These are phyloP conservation scores for Coemansia sp. DNA, from an alignment of 192 early-diverging fungal species.

Conservation along the genomic window DNA sequence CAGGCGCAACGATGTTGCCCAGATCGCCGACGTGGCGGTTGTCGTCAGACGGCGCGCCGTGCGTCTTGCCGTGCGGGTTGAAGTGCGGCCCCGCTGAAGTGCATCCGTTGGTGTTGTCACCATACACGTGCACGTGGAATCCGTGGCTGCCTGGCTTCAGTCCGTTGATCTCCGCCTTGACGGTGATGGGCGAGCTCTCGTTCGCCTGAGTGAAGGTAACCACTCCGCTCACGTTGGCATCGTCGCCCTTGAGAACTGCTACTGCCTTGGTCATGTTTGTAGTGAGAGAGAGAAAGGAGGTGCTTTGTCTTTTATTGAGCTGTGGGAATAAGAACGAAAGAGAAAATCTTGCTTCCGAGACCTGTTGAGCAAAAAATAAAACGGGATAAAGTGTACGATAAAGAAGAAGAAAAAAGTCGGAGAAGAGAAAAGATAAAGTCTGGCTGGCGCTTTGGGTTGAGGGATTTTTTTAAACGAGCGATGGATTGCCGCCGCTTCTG, in stretches of 20 bases:
- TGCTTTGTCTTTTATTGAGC: not conserved
- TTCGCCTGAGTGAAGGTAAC: slow-evolving; percentile 70
- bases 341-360: not conserved
- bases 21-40: slow-evolving; percentile 88
- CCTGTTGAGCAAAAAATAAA: not conserved
- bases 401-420: not conserved
- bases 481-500: not conserved
- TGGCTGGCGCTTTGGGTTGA: not conserved
- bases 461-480: not conserved
- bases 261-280: slow-evolving; percentile 81
- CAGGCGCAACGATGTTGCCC: slow-evolving; percentile 72
- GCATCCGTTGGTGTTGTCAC: slow-evolving; percentile 78
- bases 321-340: slow-evolving; percentile 1
- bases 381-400: not conserved
- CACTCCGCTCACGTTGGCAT: slow-evolving; percentile 64
- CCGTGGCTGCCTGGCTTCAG: slow-evolving; percentile 76
- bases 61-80: slow-evolving; percentile 76
- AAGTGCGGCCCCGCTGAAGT: slow-evolving; percentile 84
- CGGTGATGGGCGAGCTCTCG: slow-evolving; percentile 56
- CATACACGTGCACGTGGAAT: slow-evolving; percentile 84
- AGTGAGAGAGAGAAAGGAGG: slow-evolving; percentile 8
- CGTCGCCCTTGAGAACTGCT: slow-evolving; percentile 71
- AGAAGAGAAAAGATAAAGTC: not conserved
- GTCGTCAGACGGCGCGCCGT: slow-evolving; percentile 72
- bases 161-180: slow-evolving; percentile 63